A percentile compares a stretch with the other conserved stretches of the same genome.
Evolutionary conservation across 306 rosid genomes (phyloP).

Genomic region (Bauhinia variegata): DNA sequence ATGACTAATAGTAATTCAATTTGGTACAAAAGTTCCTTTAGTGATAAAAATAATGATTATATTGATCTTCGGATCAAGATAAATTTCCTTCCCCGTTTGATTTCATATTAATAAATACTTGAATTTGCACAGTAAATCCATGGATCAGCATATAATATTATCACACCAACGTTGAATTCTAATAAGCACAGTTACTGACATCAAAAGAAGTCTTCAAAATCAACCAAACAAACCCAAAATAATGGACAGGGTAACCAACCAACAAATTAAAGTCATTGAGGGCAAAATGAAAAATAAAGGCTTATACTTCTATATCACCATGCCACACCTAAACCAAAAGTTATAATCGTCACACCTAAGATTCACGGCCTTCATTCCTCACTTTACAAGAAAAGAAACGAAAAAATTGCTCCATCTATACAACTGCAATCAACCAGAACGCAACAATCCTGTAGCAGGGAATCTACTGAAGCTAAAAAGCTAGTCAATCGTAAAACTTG

Average conservation of each 20-base stretch:
- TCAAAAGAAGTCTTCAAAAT: background rate
- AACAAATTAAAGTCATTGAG: background rate
- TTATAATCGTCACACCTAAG: background rate
- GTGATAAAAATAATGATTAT: background rate
- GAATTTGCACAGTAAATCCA: background rate
- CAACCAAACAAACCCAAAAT: background rate
- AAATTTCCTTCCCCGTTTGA: background rate
- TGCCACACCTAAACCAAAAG: background rate
- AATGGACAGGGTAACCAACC: constrained; percentile 4
- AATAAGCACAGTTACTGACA: background rate
- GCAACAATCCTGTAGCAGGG: constrained; percentile 8
- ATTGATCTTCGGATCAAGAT: background rate
- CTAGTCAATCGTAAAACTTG: constrained; percentile 14
- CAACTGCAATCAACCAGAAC: constrained; percentile 11
- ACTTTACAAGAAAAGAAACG: constrained; percentile 21
- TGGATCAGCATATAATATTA: too few relatives aligned
- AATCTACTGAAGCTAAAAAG: background rate
- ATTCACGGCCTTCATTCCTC: constrained; percentile 1
- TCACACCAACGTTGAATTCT: constrained; percentile 1
- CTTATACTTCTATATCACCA: background rate
- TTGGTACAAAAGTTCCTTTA: background rate
- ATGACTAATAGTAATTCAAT: background rate
- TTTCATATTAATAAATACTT: constrained; percentile 1
- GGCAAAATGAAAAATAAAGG: too few relatives aligned
- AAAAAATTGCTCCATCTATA: background rate